Evolutionary conservation across 495 filamentous ascomycete genomes (phyloP).

Genomic region (Penicillium bialowiezense): DNA sequence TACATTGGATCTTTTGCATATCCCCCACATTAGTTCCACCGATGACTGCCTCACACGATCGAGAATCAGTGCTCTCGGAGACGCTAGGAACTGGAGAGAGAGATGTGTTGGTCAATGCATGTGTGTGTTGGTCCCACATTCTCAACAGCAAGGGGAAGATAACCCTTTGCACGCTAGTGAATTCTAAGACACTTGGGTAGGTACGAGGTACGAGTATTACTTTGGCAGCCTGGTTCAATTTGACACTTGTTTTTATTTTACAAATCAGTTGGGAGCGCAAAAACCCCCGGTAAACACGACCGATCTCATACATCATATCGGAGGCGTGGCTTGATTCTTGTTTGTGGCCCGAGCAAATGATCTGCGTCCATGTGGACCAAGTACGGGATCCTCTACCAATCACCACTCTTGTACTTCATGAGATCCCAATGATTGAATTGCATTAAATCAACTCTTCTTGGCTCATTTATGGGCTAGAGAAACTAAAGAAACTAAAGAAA

Average conservation of each 20-base stretch:
- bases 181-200: not conserved
- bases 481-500: not conserved
- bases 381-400: not conserved
- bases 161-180: not conserved
- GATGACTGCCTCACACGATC: constrained; percentile 2
- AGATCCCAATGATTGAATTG: not conserved
- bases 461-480: too few relatives aligned
- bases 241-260: not conserved
- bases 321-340: constrained; percentile 7
- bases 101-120: not conserved
- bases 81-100: not conserved
- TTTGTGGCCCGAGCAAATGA: constrained; percentile 9
- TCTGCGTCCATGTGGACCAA: constrained; percentile 8
- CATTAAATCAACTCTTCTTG: not conserved
- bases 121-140: constrained; percentile 7
- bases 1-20: constrained; percentile 3
- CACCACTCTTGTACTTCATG: not conserved
- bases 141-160: constrained; percentile 6
- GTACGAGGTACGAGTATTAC: too few relatives aligned
- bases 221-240: too few relatives aligned
- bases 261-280: not conserved
- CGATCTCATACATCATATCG: constrained; percentile 6
- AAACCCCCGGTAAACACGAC: not conserved
- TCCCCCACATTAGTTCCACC: constrained; percentile 4
- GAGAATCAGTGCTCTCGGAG: not conserved